These are phyloP conservation scores for Diaporthe velutina DNA, from an alignment of 2,329 filamentous ascomycete genomes.

Conservation along the genomic window DNA sequence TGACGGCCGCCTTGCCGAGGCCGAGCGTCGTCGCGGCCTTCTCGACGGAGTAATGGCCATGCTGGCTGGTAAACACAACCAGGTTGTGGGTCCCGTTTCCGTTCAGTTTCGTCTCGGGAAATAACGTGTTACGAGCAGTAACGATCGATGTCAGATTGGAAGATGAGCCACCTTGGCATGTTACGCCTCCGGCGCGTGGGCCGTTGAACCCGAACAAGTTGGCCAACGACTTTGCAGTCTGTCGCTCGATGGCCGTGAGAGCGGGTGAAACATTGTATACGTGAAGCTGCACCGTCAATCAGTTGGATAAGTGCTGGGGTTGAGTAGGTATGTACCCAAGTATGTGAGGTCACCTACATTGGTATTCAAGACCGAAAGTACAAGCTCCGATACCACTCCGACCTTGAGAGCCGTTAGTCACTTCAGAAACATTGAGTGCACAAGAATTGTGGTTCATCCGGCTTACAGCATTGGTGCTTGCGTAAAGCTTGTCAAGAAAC, in stretches of 20 bases:
- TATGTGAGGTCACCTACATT: background rate
- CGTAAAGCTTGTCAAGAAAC: slow-evolving; percentile 94
- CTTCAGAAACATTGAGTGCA: background rate
- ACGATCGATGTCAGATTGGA: slow-evolving; percentile 89
- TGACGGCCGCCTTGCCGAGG: slow-evolving; percentile 81
- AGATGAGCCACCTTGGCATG: slow-evolving; percentile 84
- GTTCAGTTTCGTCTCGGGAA: background rate
- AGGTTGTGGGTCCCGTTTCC: slow-evolving; percentile 72
- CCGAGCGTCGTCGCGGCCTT: slow-evolving; percentile 95
- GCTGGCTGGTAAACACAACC: slow-evolving; percentile 86
- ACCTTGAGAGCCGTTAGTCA: background rate
- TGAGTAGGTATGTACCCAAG: background rate
- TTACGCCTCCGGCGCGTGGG: slow-evolving; percentile 78
- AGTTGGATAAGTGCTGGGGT: background rate
- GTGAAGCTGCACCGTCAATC: slow-evolving; percentile 69
- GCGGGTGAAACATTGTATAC: slow-evolving; percentile 94
- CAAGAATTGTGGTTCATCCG: background rate
- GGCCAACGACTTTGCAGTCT: slow-evolving; percentile 73
- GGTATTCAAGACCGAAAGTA: background rate
- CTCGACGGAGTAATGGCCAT: slow-evolving; percentile 94
- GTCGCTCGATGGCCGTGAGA: slow-evolving; percentile 86
- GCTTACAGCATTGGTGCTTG: slow-evolving; percentile 81
- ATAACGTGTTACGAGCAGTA: slow-evolving; percentile 88
- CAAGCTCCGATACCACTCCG: slow-evolving; percentile 2
- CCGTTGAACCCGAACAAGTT: slow-evolving; percentile 80